phyloP scores from a whole-genome alignment of 1,284 basidiomycete species.

The Malassezia arunalokei region DNA sequence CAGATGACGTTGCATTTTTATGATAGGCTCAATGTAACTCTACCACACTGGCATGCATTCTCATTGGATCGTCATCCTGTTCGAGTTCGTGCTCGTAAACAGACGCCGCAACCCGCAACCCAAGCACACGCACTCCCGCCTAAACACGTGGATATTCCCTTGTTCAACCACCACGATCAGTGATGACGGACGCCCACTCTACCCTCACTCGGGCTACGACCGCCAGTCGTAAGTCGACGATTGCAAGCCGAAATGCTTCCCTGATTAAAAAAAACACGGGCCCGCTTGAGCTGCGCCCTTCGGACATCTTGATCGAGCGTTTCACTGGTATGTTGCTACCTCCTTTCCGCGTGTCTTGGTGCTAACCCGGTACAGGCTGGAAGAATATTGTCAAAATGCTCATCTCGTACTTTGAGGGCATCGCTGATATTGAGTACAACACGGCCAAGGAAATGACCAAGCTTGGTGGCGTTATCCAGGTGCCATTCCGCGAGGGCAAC shows the following conservation, averaged over 20 bases:
- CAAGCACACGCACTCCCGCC: too few species aligned
- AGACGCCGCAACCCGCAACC: too few species aligned
- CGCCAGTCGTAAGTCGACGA: slow-evolving; percentile 43
- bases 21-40: too few species aligned
- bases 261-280: slow-evolving; percentile 49
- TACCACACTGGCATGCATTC: too few species aligned
- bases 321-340: slow-evolving; percentile 38
- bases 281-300: slow-evolving; percentile 73
- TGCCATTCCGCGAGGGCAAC: slow-evolving; percentile 86
- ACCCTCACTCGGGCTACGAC: slow-evolving; percentile 40
- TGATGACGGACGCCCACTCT: slow-evolving; percentile 43
- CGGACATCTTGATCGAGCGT: slow-evolving; percentile 91
- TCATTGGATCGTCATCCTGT: too few species aligned
- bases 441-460: slow-evolving; percentile 87
- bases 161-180: slow-evolving; percentile 9
- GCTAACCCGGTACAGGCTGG: slow-evolving; percentile 54
- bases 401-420: slow-evolving; percentile 55
- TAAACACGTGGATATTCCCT: too few species aligned
- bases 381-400: slow-evolving; percentile 65
- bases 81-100: too few species aligned
- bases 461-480: slow-evolving; percentile 92
- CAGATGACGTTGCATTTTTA: too few species aligned
- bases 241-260: slow-evolving; percentile 46
- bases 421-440: slow-evolving; percentile 55
- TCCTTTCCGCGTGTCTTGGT: not conserved